Base-by-base conservation (phyloP, 2,329 filamentous ascomycete species). In the Colletotrichum sp. region DNA sequence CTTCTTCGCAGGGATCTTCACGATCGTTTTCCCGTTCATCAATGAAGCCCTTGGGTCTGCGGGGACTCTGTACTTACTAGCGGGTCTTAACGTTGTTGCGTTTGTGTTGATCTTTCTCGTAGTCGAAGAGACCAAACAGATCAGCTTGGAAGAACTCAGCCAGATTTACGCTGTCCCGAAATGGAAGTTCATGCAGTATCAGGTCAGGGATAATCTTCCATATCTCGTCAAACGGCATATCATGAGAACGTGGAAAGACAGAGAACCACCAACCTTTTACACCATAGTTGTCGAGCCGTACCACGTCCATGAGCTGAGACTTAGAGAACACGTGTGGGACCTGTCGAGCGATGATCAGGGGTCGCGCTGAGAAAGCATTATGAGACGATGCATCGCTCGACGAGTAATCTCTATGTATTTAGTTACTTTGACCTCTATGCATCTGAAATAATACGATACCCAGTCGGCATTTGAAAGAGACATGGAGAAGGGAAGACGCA, bases 71-170 rank as follows among this genome's bases (percentile, higher is more conserved):
- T 32, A 2, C 18, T 26, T 64, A 15, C 12, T 66, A 4, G 26
- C 63, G 1, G 86, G 83, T 3, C 80, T 89, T 26, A 89, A 89
- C 78, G 59, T 89, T 6, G 66, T 89, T 6, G 87, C 87, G 1
- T 85, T 87, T 24, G 77, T 85, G 3, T 82, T 88, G 30, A 85
- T 89, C 16, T 87, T 88, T 79, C 80, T 88, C 3, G 77, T 87
- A 3, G 84, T 87, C 5, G 85, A 87, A 67, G 85, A 87, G 80
- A 87, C 85, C 4, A 85, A 85, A 72, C 80, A 81, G 16, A 81
- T 82, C 18, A 85, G 81, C 24, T 80, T 87, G 34, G 85, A 87
- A 71, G 84, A 86, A 30, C 80, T 87, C 12, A 83, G 85, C 44
- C 80, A 82, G 39, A 80, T 87, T 55, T 87, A 86, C 66, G 84